Percentiles rank a stretch among this genome's conserved stretches.
phyloP scores from a whole-genome alignment of 73 alveolate genomes.

The Paraurostyla sp. region DNA sequence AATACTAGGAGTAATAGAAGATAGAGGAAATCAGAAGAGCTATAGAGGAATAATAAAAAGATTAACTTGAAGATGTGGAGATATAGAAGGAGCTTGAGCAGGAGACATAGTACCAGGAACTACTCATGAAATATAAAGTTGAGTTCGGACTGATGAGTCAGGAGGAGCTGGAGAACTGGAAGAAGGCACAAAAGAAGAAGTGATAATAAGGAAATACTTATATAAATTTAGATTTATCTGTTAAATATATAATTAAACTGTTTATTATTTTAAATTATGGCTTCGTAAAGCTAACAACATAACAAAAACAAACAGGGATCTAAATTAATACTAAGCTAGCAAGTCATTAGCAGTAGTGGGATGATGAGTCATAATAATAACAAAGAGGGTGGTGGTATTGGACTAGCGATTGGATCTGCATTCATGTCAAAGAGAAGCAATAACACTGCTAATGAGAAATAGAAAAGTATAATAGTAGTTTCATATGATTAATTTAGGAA shows the following conservation, averaged over 20 bases:
- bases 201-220: background rate
- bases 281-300: background rate
- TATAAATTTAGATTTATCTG: background rate
- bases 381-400: too few relatives aligned
- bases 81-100: slow-evolving; percentile 55
- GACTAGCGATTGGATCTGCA: background rate
- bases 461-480: background rate
- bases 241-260: background rate
- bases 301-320: background rate
- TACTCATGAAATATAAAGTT: slow-evolving; percentile 58
- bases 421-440: background rate
- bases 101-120: slow-evolving; percentile 61
- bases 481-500: background rate
- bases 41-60: slow-evolving; percentile 21
- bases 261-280: background rate
- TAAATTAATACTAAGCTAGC: background rate
- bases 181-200: slow-evolving; percentile 65
- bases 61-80: slow-evolving; percentile 52
- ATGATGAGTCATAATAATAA: too few relatives aligned
- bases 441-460: background rate
- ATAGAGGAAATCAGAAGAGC: slow-evolving; percentile 63
- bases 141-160: slow-evolving; percentile 66
- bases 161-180: slow-evolving; percentile 63
- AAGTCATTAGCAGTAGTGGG: too few relatives aligned
- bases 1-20: slow-evolving; percentile 48